Percentiles rank a stretch among this genome's conserved stretches.
Conservation (phyloP, 306 rosid genomes). For the Ormosia semicastrata region DNA sequence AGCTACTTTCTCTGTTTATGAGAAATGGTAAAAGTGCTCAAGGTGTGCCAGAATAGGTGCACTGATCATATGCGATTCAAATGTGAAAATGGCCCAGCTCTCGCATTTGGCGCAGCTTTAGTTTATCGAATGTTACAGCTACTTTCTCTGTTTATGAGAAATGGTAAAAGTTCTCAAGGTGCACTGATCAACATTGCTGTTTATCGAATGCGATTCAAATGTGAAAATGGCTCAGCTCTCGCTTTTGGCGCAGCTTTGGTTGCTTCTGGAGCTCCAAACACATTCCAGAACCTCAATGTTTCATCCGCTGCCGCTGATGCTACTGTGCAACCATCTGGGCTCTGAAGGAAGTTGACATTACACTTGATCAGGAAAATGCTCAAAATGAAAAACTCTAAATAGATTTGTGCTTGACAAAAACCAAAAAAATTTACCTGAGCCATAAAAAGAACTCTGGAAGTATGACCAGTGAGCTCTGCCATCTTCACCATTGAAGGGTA, state of each 20-base stretch:
- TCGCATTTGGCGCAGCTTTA: constrained; percentile 43
- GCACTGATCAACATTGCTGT: not conserved
- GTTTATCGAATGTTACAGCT: too few relatives aligned
- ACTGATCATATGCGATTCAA: constrained; percentile 32
- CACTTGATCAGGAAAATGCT: not conserved
- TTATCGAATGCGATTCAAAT: constrained; percentile 42
- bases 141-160: too few relatives aligned
- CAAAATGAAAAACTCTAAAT: not conserved
- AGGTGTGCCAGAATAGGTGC: too few relatives aligned
- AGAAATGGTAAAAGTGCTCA: too few relatives aligned
- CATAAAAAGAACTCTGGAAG: constrained; percentile 87
- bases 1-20: too few relatives aligned
- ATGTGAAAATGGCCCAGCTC: constrained; percentile 44
- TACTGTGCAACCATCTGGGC: constrained; percentile 59
- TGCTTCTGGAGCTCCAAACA: constrained; percentile 55
- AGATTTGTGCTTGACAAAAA: not conserved
- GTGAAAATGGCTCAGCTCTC: constrained; percentile 45
- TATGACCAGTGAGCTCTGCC: constrained; percentile 86
- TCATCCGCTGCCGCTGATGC: constrained; percentile 70
- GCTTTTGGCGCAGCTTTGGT: constrained; percentile 45
- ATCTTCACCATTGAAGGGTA: constrained; percentile 94
- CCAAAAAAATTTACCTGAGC: constrained; percentile 37
- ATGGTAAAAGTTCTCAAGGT: too few relatives aligned
- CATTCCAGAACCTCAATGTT: constrained; percentile 59
- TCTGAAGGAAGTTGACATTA: not conserved